Evolutionary conservation across 1,284 basidiomycete species (phyloP).

Genomic region (Fomitopsis betulina): DNA sequence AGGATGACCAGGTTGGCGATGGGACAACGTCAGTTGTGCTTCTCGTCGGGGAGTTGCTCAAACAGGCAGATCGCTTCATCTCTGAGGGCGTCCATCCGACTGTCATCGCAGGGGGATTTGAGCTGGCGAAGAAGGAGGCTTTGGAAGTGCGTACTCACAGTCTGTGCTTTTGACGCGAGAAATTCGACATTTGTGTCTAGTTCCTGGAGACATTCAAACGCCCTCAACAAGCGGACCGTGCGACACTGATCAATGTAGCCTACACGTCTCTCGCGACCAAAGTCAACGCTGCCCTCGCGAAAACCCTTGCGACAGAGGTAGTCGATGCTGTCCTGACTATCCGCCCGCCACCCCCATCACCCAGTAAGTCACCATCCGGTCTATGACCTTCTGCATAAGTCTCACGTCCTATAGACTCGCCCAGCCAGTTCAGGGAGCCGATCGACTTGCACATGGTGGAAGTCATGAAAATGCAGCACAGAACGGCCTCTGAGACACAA

Average conservation of each 20-base stretch:
- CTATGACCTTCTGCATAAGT: not conserved
- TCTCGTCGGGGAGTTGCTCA: constrained; percentile 94
- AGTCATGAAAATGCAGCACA: constrained; percentile 99
- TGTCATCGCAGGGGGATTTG: constrained; percentile 93
- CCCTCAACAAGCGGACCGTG: constrained; percentile 73
- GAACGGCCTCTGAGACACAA: constrained; percentile 97
- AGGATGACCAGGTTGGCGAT: constrained; percentile 99
- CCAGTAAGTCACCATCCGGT: constrained; percentile 34
- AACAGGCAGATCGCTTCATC: constrained; percentile 97
- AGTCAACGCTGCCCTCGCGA: constrained; percentile 79
- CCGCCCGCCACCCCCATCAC: constrained; percentile 61
- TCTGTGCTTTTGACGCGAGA: not conserved
- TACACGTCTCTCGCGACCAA: constrained; percentile 96
- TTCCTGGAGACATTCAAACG: constrained; percentile 93
- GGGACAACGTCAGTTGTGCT: constrained; percentile 98
- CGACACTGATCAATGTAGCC: constrained; percentile 90
- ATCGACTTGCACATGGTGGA: constrained; percentile 99
- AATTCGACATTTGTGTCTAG: constrained; percentile 33
- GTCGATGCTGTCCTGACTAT: constrained; percentile 96
- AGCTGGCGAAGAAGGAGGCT: constrained; percentile 95
- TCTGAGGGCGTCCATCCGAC: constrained; percentile 98
- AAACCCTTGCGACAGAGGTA: constrained; percentile 87
- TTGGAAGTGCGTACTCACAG: constrained; percentile 57
- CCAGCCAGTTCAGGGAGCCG: constrained; percentile 74
- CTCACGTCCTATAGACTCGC: constrained; percentile 39